Percentiles rank a stretch among this genome's conserved stretches.
phyloP scores from a whole-genome alignment of 139 green algal species.

The Chlamydomonas eustigma region DNA sequence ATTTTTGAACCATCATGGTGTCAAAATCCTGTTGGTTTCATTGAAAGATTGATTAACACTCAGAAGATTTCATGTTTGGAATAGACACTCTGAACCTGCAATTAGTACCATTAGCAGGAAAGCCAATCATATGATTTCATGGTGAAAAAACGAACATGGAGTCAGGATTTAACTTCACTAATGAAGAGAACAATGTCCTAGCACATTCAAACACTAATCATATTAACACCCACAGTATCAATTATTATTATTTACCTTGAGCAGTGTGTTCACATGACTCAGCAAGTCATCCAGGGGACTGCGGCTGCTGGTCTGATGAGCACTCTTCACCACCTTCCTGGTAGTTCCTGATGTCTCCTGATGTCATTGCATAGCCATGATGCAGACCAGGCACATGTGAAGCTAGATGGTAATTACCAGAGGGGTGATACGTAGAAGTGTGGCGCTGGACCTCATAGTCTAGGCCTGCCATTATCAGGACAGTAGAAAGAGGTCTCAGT shows the following conservation, averaged over 20 bases:
- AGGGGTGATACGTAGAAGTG: slow-evolving; percentile 14
- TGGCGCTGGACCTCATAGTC: slow-evolving; percentile 13
- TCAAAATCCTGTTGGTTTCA: not conserved
- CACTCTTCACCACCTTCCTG: not conserved
- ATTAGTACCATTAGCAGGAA: not conserved
- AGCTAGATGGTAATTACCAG: not conserved
- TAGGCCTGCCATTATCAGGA: not conserved
- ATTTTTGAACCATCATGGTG: slow-evolving; percentile 2
- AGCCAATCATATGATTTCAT: not conserved
- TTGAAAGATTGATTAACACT: not conserved
- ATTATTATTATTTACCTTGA: not conserved
- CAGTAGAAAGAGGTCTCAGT: no score
- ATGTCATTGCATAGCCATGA: not conserved
- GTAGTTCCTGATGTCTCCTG: not conserved
- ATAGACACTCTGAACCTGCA: not conserved
- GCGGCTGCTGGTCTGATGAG: not conserved
- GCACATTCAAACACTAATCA: not conserved
- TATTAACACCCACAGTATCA: not conserved
- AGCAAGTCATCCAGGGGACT: slow-evolving; percentile 14
- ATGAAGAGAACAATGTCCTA: not conserved
- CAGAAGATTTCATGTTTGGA: not conserved
- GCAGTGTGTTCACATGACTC: slow-evolving; percentile 11
- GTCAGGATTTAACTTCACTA: not conserved
- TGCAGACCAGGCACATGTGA: not conserved
- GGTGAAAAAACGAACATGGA: not conserved